phyloP scores from a whole-genome alignment of 140 eudicot genomes.

The Anethum foeniculum region DNA sequence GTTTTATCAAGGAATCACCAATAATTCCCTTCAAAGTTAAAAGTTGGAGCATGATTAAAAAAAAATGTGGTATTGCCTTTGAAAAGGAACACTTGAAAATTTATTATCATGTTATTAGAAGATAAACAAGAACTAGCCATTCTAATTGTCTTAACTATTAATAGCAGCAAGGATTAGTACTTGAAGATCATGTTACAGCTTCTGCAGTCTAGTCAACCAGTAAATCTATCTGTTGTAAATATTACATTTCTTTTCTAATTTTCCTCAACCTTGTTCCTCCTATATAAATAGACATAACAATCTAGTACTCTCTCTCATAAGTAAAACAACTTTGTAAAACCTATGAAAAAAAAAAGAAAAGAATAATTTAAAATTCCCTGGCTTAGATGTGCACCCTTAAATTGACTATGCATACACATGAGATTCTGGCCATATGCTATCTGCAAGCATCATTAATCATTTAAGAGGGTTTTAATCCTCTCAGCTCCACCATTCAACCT shows the following conservation, averaged over 20 bases:
- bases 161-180: background rate
- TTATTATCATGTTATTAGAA: too few relatives aligned
- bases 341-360: background rate
- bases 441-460: background rate
- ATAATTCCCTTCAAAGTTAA: too few relatives aligned
- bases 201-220: background rate
- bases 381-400: background rate
- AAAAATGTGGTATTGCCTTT: too few relatives aligned
- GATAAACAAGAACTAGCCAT: background rate
- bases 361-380: background rate
- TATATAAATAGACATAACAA: background rate
- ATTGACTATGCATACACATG: background rate
- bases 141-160: background rate
- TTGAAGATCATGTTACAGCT: background rate
- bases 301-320: background rate
- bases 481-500: background rate
- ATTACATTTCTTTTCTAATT: background rate
- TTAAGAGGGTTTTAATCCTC: background rate
- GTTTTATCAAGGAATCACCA: too few relatives aligned
- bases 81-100: too few relatives aligned
- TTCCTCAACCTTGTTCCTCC: background rate
- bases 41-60: too few relatives aligned
- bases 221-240: background rate
- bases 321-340: background rate
- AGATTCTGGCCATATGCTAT: background rate